Evolutionary conservation across 225 moss, liverwort and hornwort genomes (phyloP).

Genomic region (Marchantia polymorpha): DNA sequence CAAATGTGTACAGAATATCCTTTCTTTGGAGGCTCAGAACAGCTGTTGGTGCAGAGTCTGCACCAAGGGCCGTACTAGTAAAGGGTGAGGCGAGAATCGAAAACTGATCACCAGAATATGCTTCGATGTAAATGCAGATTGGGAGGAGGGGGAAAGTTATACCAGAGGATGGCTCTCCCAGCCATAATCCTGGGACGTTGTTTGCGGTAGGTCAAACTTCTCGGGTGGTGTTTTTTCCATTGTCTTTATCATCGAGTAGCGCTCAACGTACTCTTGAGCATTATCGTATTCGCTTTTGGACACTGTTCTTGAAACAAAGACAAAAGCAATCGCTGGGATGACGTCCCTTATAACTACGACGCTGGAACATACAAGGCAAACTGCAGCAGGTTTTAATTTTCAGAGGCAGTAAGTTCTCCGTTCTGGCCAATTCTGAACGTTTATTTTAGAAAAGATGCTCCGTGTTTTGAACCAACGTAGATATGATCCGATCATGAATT

Average conservation of each 20-base stretch:
- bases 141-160: background rate
- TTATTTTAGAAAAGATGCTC: too few species aligned
- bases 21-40: too few species aligned
- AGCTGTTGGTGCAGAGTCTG: too few species aligned
- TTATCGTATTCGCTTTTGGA: conserved; percentile 47
- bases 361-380: background rate
- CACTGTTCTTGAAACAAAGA: conserved; percentile 36
- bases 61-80: too few species aligned
- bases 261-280: conserved; percentile 55
- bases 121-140: background rate
- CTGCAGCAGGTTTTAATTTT: background rate
- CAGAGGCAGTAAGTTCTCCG: background rate
- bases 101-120: too few species aligned
- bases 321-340: background rate
- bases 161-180: conserved; percentile 74
- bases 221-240: conserved; percentile 56
- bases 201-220: conserved; percentile 66
- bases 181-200: conserved; percentile 68
- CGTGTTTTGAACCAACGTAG: too few species aligned
- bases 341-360: background rate
- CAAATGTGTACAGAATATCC: too few species aligned
- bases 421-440: too few species aligned
- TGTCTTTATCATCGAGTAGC: conserved; percentile 63
- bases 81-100: too few species aligned
- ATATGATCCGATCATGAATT: too few species aligned